Base-by-base conservation (phyloP, 169 alveolate species). In the Theileria orientalis region DNA sequence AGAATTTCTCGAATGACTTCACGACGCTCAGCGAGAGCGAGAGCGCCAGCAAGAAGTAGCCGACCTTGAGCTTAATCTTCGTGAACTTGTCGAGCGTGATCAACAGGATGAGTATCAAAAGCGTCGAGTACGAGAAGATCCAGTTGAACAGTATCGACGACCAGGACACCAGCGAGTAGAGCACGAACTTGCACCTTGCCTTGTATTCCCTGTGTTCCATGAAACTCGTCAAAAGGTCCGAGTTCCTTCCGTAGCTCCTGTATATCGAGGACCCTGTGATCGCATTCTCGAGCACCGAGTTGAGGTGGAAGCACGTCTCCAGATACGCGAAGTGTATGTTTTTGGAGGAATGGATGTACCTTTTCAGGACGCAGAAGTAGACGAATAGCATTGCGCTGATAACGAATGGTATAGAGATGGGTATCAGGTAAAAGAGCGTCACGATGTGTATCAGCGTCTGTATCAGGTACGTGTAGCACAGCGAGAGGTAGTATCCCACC, bases 221-320 rank as follows among this genome's bases (percentile, higher is more conserved):
- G 25, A 76, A 35, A 16, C 35, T 32, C 14, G 63, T 33, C 64
- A 76, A 8, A 21, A 69, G 63, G 21, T 49, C 30, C 44, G 35
- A 46, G 33, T 76, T 79, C 64, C 42, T 76, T 16, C 66, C 44
- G 64, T 64, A 76, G 30, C 85, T 76, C 23, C 85, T 30, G 49
- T 76, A 66, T 0, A 76, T 62, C 1, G 21, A 56, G 11, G 85
- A 64, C 16, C 85, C 85, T 19, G 72, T 2, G 1, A 76, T 69
- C 1, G 64, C 78, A 57, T 69, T 71, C 19, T 63, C 79, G 32
- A 44, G 63, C 9, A 69, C 62, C 59, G 69, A 37, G 64, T 76
- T 69, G 19, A 76, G 41, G 8, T 60, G 27, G 29, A 21, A 61
- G 47, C 13, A 52, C 27, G 75, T 21, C 30, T 76, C 85, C 52